Evolutionary conservation across 2,329 filamentous ascomycete species (phyloP).

Genomic region (Ilyonectria sp.): DNA sequence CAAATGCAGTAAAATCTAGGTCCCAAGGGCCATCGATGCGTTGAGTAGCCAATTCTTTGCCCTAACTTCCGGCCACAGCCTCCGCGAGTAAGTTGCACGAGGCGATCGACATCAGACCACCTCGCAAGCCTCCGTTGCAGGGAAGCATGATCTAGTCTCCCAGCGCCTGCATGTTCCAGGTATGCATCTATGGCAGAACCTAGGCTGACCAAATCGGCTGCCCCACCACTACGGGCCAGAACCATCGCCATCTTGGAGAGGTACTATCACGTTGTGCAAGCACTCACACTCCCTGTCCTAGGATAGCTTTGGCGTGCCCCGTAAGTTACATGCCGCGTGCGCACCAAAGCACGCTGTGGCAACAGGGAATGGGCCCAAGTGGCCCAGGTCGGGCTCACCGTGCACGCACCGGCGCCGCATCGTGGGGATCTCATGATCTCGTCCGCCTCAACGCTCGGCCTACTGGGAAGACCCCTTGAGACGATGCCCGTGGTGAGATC

Average conservation of each 20-base stretch:
- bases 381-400: slow-evolving; percentile 36
- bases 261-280: background rate
- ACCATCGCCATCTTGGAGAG: background rate
- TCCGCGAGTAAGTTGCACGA: slow-evolving; percentile 42
- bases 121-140: slow-evolving; percentile 43
- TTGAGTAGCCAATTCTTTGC: background rate
- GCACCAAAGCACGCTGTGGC: slow-evolving; percentile 30
- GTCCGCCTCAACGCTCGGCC: slow-evolving; percentile 34
- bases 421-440: slow-evolving; percentile 48
- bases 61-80: slow-evolving; percentile 28
- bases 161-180: slow-evolving; percentile 34
- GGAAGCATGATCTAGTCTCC: slow-evolving; percentile 40
- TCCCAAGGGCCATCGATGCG: slow-evolving; percentile 23
- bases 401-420: slow-evolving; percentile 44
- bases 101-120: slow-evolving; percentile 48
- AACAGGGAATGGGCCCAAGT: slow-evolving; percentile 24
- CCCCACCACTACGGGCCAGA: slow-evolving; percentile 22
- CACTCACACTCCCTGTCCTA: slow-evolving; percentile 13
- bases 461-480: slow-evolving; percentile 36
- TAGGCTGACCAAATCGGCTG: slow-evolving; percentile 14
- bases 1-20: slow-evolving; percentile 25
- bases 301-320: background rate
- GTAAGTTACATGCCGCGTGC: background rate
- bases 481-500: slow-evolving; percentile 38
- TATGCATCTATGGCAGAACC: slow-evolving; percentile 20